These are phyloP conservation scores for Herpotrichia juniperi DNA, from an alignment of 2,329 filamentous ascomycete species.

Conservation along the genomic window DNA sequence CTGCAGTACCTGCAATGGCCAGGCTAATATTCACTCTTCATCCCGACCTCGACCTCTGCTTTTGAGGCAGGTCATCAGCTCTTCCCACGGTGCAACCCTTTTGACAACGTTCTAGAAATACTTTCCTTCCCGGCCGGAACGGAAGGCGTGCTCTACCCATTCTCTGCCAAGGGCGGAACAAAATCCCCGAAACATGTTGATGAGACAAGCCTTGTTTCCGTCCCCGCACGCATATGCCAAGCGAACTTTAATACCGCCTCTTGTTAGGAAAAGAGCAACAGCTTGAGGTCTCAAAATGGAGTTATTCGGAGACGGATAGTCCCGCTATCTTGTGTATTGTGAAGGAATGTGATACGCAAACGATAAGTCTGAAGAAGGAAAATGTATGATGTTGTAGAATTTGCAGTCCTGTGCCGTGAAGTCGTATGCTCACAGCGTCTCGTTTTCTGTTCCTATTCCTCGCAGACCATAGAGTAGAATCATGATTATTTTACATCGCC, in stretches of 20 bases:
- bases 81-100: too few relatives aligned
- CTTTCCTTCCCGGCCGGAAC: too few relatives aligned
- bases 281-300: not conserved
- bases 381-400: not conserved
- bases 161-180: not conserved
- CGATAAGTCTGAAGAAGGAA: not conserved
- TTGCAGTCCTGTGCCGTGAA: not conserved
- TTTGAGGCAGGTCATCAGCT: too few relatives aligned
- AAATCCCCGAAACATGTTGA: slow-evolving; percentile 2
- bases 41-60: too few relatives aligned
- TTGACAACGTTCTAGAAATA: too few relatives aligned
- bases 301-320: too few relatives aligned
- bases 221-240: not conserved
- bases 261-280: not conserved
- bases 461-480: not conserved
- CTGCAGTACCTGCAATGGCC: too few relatives aligned
- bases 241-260: not conserved
- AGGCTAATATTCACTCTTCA: too few relatives aligned
- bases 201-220: slow-evolving; percentile 2
- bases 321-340: not conserved
- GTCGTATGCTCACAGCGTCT: not conserved
- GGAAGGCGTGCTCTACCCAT: too few relatives aligned
- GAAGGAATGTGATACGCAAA: not conserved
- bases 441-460: not conserved
- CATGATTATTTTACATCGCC: not conserved